Conservation (phyloP, 805 yeast species). For the Nakazawaea ernobii region DNA sequence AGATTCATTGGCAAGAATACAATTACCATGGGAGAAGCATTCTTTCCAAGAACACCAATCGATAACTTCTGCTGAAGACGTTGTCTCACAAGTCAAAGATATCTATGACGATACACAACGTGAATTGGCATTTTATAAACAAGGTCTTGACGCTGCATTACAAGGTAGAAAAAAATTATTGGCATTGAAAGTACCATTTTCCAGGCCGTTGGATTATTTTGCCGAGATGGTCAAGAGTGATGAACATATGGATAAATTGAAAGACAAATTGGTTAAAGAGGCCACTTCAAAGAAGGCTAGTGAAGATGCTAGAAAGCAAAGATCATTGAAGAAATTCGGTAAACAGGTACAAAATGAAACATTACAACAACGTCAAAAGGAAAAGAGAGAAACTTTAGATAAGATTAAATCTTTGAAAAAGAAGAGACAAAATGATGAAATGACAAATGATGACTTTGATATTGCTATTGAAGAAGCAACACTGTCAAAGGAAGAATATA, state of each 20-base stretch:
- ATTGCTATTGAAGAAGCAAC: constrained; percentile 90
- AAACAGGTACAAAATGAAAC: constrained; percentile 95
- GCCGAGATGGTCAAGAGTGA: constrained; percentile 99
- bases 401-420: constrained; percentile 87
- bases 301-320: constrained; percentile 90
- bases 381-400: constrained; percentile 84
- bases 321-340: constrained; percentile 94
- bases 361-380: constrained; percentile 87
- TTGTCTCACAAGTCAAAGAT: constrained; percentile 69
- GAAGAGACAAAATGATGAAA: constrained; percentile 76
- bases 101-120: constrained; percentile 94
- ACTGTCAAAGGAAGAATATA: constrained; percentile 44
- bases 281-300: constrained; percentile 78
- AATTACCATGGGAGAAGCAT: constrained; percentile 57
- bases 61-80: constrained; percentile 51
- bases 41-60: constrained; percentile 83
- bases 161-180: constrained; percentile 62
- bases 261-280: constrained; percentile 72
- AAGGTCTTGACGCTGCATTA: constrained; percentile 79
- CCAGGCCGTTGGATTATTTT: constrained; percentile 92
- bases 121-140: constrained; percentile 92
- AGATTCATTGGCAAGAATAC: constrained; percentile 61
- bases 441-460: constrained; percentile 71
- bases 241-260: constrained; percentile 95
- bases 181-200: constrained; percentile 75